phyloP scores from a whole-genome alignment of 2,329 filamentous ascomycete genomes.

The Ophiostoma fasciatum region DNA sequence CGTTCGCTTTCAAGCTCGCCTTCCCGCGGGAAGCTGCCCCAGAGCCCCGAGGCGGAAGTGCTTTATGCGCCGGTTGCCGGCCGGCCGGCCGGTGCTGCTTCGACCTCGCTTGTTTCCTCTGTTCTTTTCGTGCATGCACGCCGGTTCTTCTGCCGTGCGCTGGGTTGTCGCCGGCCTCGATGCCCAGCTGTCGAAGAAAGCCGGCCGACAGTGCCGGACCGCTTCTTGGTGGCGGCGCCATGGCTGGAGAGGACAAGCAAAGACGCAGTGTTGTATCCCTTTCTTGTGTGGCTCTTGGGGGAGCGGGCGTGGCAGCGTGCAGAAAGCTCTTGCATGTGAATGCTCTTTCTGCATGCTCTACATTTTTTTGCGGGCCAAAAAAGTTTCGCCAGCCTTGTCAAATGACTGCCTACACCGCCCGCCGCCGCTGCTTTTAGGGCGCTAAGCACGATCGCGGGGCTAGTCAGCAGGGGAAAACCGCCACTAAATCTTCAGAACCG shows the following conservation, averaged over 20 bases:
- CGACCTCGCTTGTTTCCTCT: conserved; percentile 47
- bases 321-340: neutral
- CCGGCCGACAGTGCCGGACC: conserved; percentile 5
- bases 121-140: conserved; percentile 9
- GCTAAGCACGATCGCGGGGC: too few species aligned
- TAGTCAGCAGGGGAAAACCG: too few species aligned
- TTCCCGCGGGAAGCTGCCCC: too few species aligned
- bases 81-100: conserved; percentile 27
- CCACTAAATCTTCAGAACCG: too few species aligned
- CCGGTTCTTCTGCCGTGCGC: too few species aligned
- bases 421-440: too few species aligned
- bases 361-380: neutral
- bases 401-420: too few species aligned
- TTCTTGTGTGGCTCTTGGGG: too few species aligned
- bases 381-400: conserved; percentile 1
- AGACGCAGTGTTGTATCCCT: neutral
- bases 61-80: neutral
- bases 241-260: neutral
- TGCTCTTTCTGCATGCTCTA: neutral
- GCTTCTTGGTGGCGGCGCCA: conserved; percentile 3
- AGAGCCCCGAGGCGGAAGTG: too few species aligned
- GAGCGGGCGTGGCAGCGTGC: neutral
- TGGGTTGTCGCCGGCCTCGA: too few species aligned
- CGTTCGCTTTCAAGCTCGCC: too few species aligned
- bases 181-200: conserved; percentile 22